Base-by-base conservation (phyloP, 352 stramenopile species). In the Globisporangium sylvaticum region DNA sequence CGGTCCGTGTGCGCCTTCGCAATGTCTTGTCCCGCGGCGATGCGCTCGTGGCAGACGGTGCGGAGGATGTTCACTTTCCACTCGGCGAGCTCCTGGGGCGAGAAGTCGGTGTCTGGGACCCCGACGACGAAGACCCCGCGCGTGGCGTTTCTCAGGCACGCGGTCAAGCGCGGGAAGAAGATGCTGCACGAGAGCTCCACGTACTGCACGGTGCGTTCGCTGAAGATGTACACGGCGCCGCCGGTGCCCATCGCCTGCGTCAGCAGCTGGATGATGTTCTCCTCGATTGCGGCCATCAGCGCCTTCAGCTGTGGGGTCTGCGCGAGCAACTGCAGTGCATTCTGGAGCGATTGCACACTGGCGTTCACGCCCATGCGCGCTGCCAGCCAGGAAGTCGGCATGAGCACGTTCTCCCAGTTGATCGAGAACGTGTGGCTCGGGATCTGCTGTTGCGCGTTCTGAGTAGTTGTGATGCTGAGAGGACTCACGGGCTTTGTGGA, bases 341-440 rank as follows among this genome's bases (percentile, higher is more conserved):
- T 54, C 22, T 83, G 55, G 18, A 84, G 65, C 7, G 70, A 66
- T 37, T 71, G 56, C 1, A 71, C 24, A 0, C 65, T 71, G 5
- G n/a, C 59, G 1, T 58, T 60, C 34, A 84, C 67, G 4, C 78
- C 72, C n/a, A 88, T 65, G 27, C 77, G 59, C 10, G 65, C 62
- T 4, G 54, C 34, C 67, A 88, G 62, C 76, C 74, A 88, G 44
- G 71, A 31, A 59, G 73, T 70, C 1, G 80, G 80, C 31, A 76
- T 64, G 22, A 88, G 72, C 42, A 86, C 76, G 52, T 88, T 77
- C 46, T 88, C 78, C 80, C 77, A 88, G 64, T 77, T 81, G 57
- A 86, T 75, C 56, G 80, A 70, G 39, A 76, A 56, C 56, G 72
- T 68, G 44, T 83, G 68, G 42, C 50, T 46, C 37, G 10, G 44